Evolutionary conservation across 768 basidiomycete species (phyloP).

Genomic region (Leccinum sublutescens): DNA sequence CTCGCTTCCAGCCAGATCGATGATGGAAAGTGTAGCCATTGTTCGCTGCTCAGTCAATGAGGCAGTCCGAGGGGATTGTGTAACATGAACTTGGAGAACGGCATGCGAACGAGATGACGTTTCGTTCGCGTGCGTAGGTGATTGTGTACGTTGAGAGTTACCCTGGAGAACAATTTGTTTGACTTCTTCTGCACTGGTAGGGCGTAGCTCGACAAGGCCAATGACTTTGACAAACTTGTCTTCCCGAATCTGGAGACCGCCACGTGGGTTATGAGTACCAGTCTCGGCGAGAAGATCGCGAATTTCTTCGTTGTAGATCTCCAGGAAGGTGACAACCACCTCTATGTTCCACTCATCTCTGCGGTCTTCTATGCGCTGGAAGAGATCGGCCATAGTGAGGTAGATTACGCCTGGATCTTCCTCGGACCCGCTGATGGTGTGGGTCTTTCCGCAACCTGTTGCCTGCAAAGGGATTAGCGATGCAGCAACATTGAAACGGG

Average conservation of each 20-base stretch:
- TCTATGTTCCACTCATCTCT: constrained; percentile 83
- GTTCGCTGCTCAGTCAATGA: constrained; percentile 78
- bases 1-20: constrained; percentile 97
- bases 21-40: constrained; percentile 93
- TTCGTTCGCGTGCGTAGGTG: constrained; percentile 94
- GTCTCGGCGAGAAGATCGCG: constrained; percentile 88
- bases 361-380: constrained; percentile 86
- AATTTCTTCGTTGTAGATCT: constrained; percentile 99
- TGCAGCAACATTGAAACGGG: too few relatives aligned
- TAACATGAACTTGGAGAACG: constrained; percentile 93
- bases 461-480: constrained; percentile 54
- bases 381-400: constrained; percentile 95
- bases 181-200: constrained; percentile 85
- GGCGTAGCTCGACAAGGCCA: constrained; percentile 78
- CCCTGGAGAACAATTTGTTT: constrained; percentile 90
- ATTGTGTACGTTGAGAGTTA: constrained; percentile 86
- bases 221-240: constrained; percentile 91
- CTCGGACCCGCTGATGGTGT: constrained; percentile 94
- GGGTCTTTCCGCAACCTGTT: constrained; percentile 99
- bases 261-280: constrained; percentile 59
- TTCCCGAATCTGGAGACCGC: constrained; percentile 91
- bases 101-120: constrained; percentile 97
- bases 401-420: constrained; percentile 92
- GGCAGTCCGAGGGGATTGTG: constrained; percentile 82
- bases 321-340: constrained; percentile 92